phyloP scores from a whole-genome alignment of 2,329 filamentous ascomycete genomes.

The Aspergillus aculeatinus region DNA sequence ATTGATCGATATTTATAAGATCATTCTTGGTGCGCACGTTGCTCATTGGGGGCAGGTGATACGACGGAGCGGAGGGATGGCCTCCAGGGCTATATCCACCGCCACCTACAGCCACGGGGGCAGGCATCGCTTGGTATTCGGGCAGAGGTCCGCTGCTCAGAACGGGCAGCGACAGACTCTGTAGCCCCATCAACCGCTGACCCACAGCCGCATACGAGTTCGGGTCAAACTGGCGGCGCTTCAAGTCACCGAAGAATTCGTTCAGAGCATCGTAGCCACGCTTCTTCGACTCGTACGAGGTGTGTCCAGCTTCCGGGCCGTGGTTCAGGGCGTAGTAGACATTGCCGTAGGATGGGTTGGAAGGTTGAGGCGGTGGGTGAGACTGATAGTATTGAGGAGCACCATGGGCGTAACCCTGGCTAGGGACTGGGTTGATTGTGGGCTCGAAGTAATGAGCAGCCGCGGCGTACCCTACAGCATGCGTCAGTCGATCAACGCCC shows the following conservation, averaged over 20 bases:
- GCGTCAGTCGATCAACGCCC: neutral
- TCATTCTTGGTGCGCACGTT: slow-evolving; percentile 92
- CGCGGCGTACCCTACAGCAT: slow-evolving; percentile 30
- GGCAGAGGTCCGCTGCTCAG: slow-evolving; percentile 58
- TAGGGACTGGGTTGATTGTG: slow-evolving; percentile 50
- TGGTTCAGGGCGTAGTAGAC: slow-evolving; percentile 75
- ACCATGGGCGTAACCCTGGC: slow-evolving; percentile 43
- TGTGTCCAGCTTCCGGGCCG: slow-evolving; percentile 64
- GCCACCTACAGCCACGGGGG: slow-evolving; percentile 56
- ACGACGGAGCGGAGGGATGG: slow-evolving; percentile 70
- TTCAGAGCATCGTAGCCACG: slow-evolving; percentile 85
- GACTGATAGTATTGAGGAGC: slow-evolving; percentile 55
- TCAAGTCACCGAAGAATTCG: slow-evolving; percentile 90
- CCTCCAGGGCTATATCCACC: slow-evolving; percentile 56
- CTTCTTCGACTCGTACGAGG: slow-evolving; percentile 70
- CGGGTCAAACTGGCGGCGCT: slow-evolving; percentile 86
- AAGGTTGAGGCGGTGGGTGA: slow-evolving; percentile 54
- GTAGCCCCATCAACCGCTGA: slow-evolving; percentile 79
- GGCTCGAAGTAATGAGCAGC: slow-evolving; percentile 57
- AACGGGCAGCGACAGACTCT: slow-evolving; percentile 64
- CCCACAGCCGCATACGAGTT: slow-evolving; percentile 88
- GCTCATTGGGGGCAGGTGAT: slow-evolving; percentile 82
- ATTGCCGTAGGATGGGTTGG: slow-evolving; percentile 62
- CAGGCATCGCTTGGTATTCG: slow-evolving; percentile 54
- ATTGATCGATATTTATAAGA: slow-evolving; percentile 87